Base-by-base conservation (phyloP, 1,284 basidiomycete species). In the Ustilago tritici region DNA sequence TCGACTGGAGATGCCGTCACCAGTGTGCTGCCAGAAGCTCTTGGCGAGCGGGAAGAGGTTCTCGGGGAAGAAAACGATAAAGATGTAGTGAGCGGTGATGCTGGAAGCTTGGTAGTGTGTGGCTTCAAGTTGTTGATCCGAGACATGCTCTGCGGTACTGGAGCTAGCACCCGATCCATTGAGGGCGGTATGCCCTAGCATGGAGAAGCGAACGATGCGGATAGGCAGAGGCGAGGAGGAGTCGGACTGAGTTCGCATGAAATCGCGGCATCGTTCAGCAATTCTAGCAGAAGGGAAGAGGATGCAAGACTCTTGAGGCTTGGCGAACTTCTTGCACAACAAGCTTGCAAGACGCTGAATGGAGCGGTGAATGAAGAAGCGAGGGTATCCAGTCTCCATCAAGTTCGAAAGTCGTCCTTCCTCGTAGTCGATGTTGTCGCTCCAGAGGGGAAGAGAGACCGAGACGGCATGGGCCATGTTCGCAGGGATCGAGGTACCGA, bases 21-120 rank as follows among this genome's bases (percentile, higher is more conserved):
- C 96, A 0, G 93, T 92, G 84, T 98, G 95, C 82, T 98, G 95
- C 95, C 96, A 98, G 86, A 95, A 98, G 84, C 94, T 90, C 87
- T 94, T 98, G 14, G 93, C 95, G 5, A 92, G 84, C 0, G 90
- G 84, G 79, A 91, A 92, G n/a, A 90, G 88, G 14, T 88, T 87
- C 5, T 91, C 61, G 5, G 83, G 91, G 86, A 95, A 94, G 23
- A 98, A 88, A 11, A 92, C 91, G 78, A 96, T 93, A 86, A 95
- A 81, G 56, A 83, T 78, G 60, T 71, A 78, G 56, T 74, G 76
- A 0, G 76, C 70, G 11, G 67, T 70, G 31, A 67, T 73, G 57
- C 66, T 67, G 2, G 65, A 55, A 8, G 61, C 56, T n/a, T 63
- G 56, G 17, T 67, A 70, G 15, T 67, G 68, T 3, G 53, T 57